Evolutionary conservation across 2,329 filamentous ascomycete species (phyloP).

Genomic region (Trichoderma sp.): DNA sequence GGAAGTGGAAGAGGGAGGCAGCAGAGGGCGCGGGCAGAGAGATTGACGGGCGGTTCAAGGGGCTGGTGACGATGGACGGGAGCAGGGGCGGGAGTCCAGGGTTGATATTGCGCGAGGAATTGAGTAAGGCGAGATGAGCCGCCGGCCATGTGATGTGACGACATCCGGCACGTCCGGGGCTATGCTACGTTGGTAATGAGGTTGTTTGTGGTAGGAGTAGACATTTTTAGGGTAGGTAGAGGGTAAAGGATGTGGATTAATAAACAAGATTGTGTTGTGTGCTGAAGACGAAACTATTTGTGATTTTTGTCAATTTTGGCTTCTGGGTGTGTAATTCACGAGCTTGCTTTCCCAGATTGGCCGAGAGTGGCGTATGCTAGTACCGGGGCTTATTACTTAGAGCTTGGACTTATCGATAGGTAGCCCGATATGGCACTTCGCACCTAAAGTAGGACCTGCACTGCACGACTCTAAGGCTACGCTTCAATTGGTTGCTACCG

Average conservation of each 20-base stretch:
- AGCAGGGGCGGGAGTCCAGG: slow-evolving; percentile 55
- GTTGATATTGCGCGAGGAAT: slow-evolving; percentile 51
- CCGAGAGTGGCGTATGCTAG: slow-evolving; percentile 26
- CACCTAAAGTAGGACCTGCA: not conserved
- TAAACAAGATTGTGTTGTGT: not conserved
- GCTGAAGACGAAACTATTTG: slow-evolving; percentile 6
- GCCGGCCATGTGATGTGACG: not conserved
- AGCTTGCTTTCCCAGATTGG: not conserved
- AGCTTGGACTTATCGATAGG: not conserved
- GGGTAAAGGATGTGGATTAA: not conserved
- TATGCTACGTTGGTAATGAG: not conserved
- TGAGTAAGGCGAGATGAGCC: slow-evolving; percentile 31
- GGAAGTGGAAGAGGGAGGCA: slow-evolving; percentile 65
- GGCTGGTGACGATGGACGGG: slow-evolving; percentile 57
- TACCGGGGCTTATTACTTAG: slow-evolving; percentile 28
- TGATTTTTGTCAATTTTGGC: slow-evolving; percentile 5
- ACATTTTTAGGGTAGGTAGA: not conserved
- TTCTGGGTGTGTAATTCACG: not conserved
- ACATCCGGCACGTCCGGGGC: slow-evolving; percentile 4
- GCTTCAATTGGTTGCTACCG: not conserved
- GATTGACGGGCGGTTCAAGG: slow-evolving; percentile 44
- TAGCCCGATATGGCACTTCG: not conserved
- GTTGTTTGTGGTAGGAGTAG: not conserved
- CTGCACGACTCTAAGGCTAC: not conserved
- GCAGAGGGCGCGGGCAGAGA: slow-evolving; percentile 41